Evolutionary conservation across 1,139 yeast genomes (phyloP), one percentile per base, ranked within the genome.

Genomic region (Geotrichum phurueaensis): DNA sequence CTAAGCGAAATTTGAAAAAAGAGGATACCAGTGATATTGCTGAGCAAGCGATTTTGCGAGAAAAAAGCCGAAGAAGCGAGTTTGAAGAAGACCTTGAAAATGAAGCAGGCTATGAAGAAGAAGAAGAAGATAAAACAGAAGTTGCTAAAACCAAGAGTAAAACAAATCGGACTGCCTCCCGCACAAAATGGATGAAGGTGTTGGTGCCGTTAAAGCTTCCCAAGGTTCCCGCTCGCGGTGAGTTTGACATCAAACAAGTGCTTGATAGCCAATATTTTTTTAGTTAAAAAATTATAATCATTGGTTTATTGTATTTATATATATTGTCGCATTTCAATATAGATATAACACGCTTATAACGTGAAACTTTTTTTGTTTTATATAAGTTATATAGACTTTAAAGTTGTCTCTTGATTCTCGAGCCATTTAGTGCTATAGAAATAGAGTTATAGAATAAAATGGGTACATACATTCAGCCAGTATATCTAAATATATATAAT

Each of bases 181-280:
- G 43, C 22, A 27, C 47, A 10, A 51, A 59, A 43, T 59, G 59
- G 60, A 73, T 51, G 62, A 69, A 69, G 43, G 75, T 79, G 13
- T 68, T 82, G 43, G 84, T 82, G 12, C 95, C 95, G 20, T 76
- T 89, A 65, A 75, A 70, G 57, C 78, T 89, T 67, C 96, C 96
- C 0, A 79, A 78, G 0, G 80, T 87, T 53, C 96, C 96, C 20
- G 75, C 79, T 60, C 86, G 81, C 71, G 97, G 96, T 54, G 84
- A 82, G 47, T 88, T 89, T 69, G 92, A 90, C 70, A 90, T 90
- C 49, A 75, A 77, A 56, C 79, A 80, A 62, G 87, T 90, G 57
- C 81, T 80, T 68, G 79, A 85, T 50, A 87, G 96, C 65, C 80
- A 80, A 53, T 91, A 90, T 72, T 91, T 91, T 78, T 91, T 91